Conservation (phyloP, 1,284 basidiomycete species). For the Sparassis latifolia region DNA sequence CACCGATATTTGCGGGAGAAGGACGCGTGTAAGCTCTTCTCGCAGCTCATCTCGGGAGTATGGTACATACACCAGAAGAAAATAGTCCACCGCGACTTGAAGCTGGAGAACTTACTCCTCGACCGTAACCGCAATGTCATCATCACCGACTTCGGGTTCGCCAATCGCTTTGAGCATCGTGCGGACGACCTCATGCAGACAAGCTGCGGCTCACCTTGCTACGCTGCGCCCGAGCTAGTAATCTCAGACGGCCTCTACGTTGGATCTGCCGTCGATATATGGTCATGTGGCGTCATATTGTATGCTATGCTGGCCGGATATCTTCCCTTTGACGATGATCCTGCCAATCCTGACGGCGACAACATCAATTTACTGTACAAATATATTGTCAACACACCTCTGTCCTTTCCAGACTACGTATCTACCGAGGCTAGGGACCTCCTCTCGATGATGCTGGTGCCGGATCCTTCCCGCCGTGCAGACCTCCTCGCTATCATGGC, state of each 20-base stretch:
- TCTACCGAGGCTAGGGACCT: conserved; percentile 73
- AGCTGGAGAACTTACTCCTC: conserved; percentile 95
- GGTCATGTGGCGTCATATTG: conserved; percentile 98
- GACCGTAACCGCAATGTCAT: conserved; percentile 98
- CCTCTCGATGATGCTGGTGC: conserved; percentile 82
- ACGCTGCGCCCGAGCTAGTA: conserved; percentile 98
- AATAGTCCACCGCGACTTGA: conserved; percentile 98
- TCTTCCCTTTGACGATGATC: conserved; percentile 99
- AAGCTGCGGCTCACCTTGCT: conserved; percentile 95
- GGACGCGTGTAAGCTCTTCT: conserved; percentile 94
- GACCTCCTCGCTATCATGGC: conserved; percentile 72
- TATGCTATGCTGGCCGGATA: conserved; percentile 99
- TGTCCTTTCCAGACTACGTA: conserved; percentile 93
- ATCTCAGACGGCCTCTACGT: conserved; percentile 97
- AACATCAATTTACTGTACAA: conserved; percentile 99
- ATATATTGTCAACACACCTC: conserved; percentile 95
- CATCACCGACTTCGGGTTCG: conserved; percentile 99
- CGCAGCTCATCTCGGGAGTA: conserved; percentile 97
- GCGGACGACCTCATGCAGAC: conserved; percentile 98
- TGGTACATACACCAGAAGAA: conserved; percentile 99
- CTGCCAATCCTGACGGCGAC: conserved; percentile 97
- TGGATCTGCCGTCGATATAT: conserved; percentile 98
- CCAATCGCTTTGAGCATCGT: conserved; percentile 92
- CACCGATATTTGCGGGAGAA: conserved; percentile 95
- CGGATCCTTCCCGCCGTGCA: conserved; percentile 70